Conservation (phyloP, 73 alveolate genomes). For the Paramecium caudatum region DNA sequence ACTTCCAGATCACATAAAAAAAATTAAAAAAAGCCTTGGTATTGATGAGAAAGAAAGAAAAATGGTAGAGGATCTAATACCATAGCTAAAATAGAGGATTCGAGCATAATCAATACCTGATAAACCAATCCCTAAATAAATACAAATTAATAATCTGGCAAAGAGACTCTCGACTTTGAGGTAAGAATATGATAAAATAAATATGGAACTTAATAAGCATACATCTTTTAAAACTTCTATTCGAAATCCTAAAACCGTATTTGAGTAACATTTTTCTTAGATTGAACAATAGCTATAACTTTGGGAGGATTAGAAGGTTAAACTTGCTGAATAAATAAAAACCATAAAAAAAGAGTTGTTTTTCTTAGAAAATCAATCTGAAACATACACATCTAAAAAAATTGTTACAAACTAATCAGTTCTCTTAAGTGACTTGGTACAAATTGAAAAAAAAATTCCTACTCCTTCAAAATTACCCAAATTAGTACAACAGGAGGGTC, state of each 20-base stretch:
- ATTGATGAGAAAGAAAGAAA: constrained; percentile 38
- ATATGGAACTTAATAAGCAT: constrained; percentile 30
- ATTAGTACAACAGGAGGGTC: not conserved
- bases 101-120: constrained; percentile 68
- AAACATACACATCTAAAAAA: constrained; percentile 51
- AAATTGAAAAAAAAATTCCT: constrained; percentile 53
- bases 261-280: constrained; percentile 62
- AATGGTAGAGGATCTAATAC: constrained; percentile 55
- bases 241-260: constrained; percentile 53
- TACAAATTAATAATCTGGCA: constrained; percentile 4
- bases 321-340: constrained; percentile 12
- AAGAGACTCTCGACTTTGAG: not conserved
- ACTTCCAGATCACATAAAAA: constrained; percentile 28
- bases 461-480: constrained; percentile 16
- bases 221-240: constrained; percentile 18
- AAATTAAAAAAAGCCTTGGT: constrained; percentile 40
- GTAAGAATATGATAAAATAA: constrained; percentile 57
- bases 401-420: constrained; percentile 37
- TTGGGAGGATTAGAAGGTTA: constrained; percentile 32
- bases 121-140: constrained; percentile 44
- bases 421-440: constrained; percentile 18
- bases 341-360: constrained; percentile 33
- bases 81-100: constrained; percentile 23
- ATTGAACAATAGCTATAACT: constrained; percentile 21
- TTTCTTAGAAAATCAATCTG: constrained; percentile 39